Percentiles rank a stretch among this genome's conserved stretches.
phyloP scores from a whole-genome alignment of 805 yeast species.

The Wickerhamomyces ciferrii region DNA sequence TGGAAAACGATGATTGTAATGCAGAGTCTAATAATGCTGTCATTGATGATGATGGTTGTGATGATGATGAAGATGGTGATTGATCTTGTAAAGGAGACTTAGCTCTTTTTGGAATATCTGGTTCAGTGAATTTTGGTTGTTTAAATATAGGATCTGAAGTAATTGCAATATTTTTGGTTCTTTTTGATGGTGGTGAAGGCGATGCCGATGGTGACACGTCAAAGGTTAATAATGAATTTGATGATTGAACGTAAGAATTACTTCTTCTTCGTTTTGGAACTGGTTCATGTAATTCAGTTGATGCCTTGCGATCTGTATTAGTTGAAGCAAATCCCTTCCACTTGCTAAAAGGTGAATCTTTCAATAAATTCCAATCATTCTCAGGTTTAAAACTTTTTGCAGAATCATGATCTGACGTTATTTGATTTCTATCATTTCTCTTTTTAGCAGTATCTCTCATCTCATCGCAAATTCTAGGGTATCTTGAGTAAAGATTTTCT shows the following conservation, averaged over 20 bases:
- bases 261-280: background rate
- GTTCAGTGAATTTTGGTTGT: background rate
- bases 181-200: conserved; percentile 1
- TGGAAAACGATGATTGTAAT: conserved; percentile 1
- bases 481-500: conserved; percentile 47
- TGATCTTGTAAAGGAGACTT: background rate
- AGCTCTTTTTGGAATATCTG: background rate
- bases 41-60: background rate
- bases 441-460: conserved; percentile 57
- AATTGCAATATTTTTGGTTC: background rate
- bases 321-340: conserved; percentile 18
- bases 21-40: background rate
- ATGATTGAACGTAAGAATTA: background rate
- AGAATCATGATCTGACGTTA: conserved; percentile 7
- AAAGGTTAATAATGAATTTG: background rate
- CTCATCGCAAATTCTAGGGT: conserved; percentile 54
- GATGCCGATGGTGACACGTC: conserved; percentile 1
- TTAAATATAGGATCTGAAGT: background rate
- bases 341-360: conserved; percentile 15
- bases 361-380: background rate
- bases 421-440: conserved; percentile 32
- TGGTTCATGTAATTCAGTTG: conserved; percentile 3
- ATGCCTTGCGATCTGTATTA: background rate
- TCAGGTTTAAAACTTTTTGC: background rate
- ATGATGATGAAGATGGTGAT: background rate